Base-by-base conservation (phyloP, 2,329 filamentous ascomycete species). In the Rhexocercosporidium sp. region DNA sequence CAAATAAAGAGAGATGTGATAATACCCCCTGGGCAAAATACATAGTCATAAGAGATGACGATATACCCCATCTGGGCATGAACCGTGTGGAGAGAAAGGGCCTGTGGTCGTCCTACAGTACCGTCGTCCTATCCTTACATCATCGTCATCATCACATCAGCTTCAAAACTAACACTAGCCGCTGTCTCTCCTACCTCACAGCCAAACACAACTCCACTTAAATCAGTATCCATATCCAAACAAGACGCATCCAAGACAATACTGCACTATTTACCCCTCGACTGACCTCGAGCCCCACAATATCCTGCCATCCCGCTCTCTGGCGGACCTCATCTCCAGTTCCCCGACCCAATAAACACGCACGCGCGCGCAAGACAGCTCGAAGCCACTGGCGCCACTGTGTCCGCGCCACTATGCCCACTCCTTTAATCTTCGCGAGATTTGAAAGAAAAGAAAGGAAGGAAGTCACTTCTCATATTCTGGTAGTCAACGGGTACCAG, bases 401-500 rank as follows among this genome's bases (percentile, higher is more conserved):
- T n/a, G n/a, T n/a, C n/a, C n/a, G n/a, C n/a, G n/a, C n/a, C n/a
- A n/a, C n/a, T n/a, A n/a, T n/a, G n/a, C n/a, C n/a, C n/a, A n/a
- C n/a, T n/a, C n/a, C 39, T 44, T 18, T 11, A 11, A 44, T 18
- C n/a, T 44, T 44, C 39, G 14, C 22, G 44, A 47, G 18, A 11
- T 22, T 11, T 20, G n/a, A 25, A 51, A 27, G 14, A 29, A 16
- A 25, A 44, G 37, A 16, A n/a, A 22, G 14, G 41, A 14, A 34
- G 31, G 20, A 62, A 64, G 62, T 57, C 37, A 57, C 39, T 47
- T 47, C 27, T 53, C 29, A 54, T 14, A 59, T 57, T 53, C 20
- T 29, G 54, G 54, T 49, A 20, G 29, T 39, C 18, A 51, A 64
- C 62, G 62, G 62, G 62, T 65, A 59, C 62, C 44, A 59, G 62